These are phyloP conservation scores for Balamuthia mandrillaris DNA, from an alignment of 208 protist genomes.

Conservation along the genomic window DNA sequence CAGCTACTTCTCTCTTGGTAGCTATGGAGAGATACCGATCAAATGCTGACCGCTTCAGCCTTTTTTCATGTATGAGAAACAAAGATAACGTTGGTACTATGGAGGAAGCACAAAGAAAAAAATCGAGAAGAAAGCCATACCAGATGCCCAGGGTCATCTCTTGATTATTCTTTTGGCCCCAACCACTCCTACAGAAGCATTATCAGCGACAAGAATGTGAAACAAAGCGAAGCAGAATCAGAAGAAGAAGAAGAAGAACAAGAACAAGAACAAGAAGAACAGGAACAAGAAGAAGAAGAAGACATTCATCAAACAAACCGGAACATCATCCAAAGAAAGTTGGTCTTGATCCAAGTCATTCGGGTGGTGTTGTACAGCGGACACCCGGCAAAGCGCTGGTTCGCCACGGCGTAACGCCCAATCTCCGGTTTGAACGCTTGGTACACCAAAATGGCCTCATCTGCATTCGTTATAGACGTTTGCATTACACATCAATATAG, in stretches of 20 bases:
- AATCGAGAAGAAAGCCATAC: neutral
- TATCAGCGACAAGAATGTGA: neutral
- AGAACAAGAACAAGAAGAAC: neutral
- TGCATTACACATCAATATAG: neutral
- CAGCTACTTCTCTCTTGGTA: neutral
- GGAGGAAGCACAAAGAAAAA: neutral
- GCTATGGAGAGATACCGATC: neutral
- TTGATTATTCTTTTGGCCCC: conserved; percentile 57
- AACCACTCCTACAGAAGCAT: conserved; percentile 41
- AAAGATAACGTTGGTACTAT: neutral
- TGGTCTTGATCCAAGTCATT: conserved; percentile 71
- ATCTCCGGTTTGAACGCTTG: conserved; percentile 67
- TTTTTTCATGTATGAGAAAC: neutral
- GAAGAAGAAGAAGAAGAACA: neutral
- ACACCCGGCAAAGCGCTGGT: conserved; percentile 57
- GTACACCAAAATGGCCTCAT: conserved; percentile 64
- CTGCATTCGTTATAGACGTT: no score
- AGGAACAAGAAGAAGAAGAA: neutral
- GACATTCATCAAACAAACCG: neutral
- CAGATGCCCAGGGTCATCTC: conserved; percentile 43
- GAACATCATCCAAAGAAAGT: conserved; percentile 71
- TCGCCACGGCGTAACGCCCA: conserved; percentile 52
- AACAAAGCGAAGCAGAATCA: neutral
- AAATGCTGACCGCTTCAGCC: conserved; percentile 30
- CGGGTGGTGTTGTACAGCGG: conserved; percentile 42